Base-by-base conservation (phyloP, 768 basidiomycete species). In the Rhizopogon rudus region DNA sequence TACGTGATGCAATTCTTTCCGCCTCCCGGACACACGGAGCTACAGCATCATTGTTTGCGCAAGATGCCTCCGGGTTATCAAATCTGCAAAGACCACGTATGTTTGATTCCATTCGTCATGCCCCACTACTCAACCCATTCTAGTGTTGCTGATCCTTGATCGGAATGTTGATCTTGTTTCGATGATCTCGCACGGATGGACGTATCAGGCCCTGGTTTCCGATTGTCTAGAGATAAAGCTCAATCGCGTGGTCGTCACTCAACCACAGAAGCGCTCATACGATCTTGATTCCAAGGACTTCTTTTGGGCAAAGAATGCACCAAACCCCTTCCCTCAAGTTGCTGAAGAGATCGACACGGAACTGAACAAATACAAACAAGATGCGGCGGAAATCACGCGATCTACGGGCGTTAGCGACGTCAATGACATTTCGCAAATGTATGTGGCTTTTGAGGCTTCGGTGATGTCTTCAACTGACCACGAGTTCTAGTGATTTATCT, bases 201-300 rank as follows among this genome's bases (percentile, higher is more conserved):
- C 97, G 40, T 99, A 99, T 64, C 97, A 99, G 72, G 93, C 97
- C 0, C 83, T 99, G 29, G 90, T 98, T 1, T 97, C 96, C 25
- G 97, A 99, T 67, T 98, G 97, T 61, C 83, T 99, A 37, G 90
- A 96, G 55, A 95, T 99, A 78, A 95, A 91, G 70, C 81, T 99
- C 16, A 98, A 98, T 70, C 86, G 96, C 6, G 93, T 99, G 6
- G 84, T 91, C 1, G 87, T 99, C 33, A 78, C 84, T 1, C 80
- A 81, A 51, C 80, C 87, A 52, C 87, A 72, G 88, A 93, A 73
- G 71, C 74, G 81, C 51, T 86, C 91, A 0, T 98, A 98, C 63
- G 97, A 99, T 71, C 84, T 99, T 35, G 97, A 98, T 71, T 87
- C 92, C 20, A 98, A 96, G 65, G 97, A 99, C 71, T 99, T 97